Conservation (phyloP, 208 protist species). For the Leishmania aethiopica region DNA sequence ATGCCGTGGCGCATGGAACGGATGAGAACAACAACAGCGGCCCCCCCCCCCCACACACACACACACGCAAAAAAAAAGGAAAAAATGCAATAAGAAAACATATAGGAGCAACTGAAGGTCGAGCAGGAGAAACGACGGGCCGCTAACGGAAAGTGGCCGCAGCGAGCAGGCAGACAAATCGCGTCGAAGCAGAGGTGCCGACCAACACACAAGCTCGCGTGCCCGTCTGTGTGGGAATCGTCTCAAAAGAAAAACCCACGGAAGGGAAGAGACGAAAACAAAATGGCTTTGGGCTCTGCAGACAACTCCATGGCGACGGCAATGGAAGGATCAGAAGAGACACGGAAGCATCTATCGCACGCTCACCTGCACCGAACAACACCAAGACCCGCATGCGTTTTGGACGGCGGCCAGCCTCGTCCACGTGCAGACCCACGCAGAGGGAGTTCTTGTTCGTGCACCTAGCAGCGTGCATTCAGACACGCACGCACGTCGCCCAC, state of each 20-base stretch:
- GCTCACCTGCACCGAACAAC: not conserved
- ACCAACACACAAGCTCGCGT: not conserved
- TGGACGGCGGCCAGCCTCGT: not conserved
- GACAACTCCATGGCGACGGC: not conserved
- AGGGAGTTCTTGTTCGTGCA: not conserved
- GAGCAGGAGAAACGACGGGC: too few species aligned
- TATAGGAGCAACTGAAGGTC: too few species aligned
- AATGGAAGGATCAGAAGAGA: not conserved
- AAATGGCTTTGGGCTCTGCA: not conserved
- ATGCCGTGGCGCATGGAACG: too few species aligned
- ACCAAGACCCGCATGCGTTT: not conserved
- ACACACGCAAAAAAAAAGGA: too few species aligned
- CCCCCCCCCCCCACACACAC: too few species aligned
- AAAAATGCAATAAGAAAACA: too few species aligned
- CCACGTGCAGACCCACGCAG: not conserved
- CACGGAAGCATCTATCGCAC: not conserved
- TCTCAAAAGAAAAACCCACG: not conserved
- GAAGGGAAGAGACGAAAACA: not conserved
- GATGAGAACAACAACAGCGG: too few species aligned
- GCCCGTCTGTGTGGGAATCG: not conserved
- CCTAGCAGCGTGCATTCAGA: not conserved
- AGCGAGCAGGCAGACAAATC: not conserved
- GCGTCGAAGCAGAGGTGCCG: not conserved
- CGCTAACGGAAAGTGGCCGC: too few species aligned
- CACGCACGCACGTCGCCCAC: not conserved